Conservation (phyloP, 2,329 filamentous ascomycete species). For the Fonsecaea monophora region DNA sequence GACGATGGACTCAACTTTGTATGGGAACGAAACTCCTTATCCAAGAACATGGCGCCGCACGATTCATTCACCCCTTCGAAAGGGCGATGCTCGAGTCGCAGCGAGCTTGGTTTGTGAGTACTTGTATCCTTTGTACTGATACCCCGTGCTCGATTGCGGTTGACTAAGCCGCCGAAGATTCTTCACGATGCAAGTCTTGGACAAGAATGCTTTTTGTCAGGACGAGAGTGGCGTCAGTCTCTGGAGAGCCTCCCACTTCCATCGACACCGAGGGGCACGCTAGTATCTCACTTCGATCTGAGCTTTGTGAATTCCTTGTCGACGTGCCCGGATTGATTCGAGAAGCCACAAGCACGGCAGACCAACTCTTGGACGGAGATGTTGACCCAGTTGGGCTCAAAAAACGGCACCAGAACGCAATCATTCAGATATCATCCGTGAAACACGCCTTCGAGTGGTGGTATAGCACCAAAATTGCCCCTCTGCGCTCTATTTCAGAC, state of each 20-base stretch:
- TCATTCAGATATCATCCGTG: conserved; percentile 2
- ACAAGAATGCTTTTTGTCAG: conserved; percentile 28
- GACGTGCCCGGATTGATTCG: conserved; percentile 26
- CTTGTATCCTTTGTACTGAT: not conserved
- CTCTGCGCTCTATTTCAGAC: not conserved
- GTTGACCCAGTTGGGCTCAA: not conserved
- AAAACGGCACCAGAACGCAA: not conserved
- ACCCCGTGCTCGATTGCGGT: not conserved
- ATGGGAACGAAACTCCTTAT: conserved; percentile 31
- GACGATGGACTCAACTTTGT: conserved; percentile 31
- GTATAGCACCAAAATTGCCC: conserved; percentile 16
- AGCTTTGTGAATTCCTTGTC: conserved; percentile 31
- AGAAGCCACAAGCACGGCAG: conserved; percentile 1
- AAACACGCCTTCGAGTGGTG: conserved; percentile 20
- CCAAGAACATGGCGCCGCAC: conserved; percentile 23
- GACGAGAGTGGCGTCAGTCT: conserved; percentile 26
- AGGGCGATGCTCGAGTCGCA: conserved; percentile 35
- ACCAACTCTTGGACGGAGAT: not conserved
- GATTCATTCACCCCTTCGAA: conserved; percentile 27
- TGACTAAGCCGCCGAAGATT: conserved; percentile 9
- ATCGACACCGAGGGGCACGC: not conserved
- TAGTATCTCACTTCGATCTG: conserved; percentile 26
- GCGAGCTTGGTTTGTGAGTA: conserved; percentile 32
- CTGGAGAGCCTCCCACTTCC: not conserved
- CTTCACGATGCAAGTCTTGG: conserved; percentile 27